Conservation (phyloP, 2,329 filamentous ascomycete species). For the Xylariaceae sp. region DNA sequence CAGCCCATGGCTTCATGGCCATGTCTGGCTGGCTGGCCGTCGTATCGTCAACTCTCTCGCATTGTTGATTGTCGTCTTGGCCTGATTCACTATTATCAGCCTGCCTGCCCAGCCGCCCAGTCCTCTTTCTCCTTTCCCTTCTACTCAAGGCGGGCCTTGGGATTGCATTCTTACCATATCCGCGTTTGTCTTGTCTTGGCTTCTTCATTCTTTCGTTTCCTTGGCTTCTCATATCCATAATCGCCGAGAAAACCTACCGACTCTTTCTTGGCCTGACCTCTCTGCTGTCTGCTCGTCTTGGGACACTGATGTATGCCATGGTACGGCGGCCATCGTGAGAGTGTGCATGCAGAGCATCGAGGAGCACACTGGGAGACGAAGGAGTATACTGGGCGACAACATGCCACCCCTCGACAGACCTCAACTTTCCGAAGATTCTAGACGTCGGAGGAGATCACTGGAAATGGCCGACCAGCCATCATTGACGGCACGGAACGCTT, state of each 20-base stretch:
- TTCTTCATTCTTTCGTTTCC: conserved; percentile 12
- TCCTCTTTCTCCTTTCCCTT: conserved; percentile 8
- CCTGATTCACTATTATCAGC: neutral
- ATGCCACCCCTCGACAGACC: conserved; percentile 18
- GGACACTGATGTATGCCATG: conserved; percentile 14
- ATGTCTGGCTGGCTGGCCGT: too few species aligned
- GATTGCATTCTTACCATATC: conserved; percentile 17
- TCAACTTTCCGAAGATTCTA: conserved; percentile 10
- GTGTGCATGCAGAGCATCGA: conserved; percentile 20
- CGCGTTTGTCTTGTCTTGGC: conserved; percentile 13
- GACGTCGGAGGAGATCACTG: conserved; percentile 8
- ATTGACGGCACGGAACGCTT: conserved; percentile 6
- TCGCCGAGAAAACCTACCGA: conserved; percentile 6
- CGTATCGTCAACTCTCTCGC: too few species aligned
- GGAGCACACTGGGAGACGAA: conserved; percentile 4
- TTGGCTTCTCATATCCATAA: too few species aligned
- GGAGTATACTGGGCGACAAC: conserved; percentile 8
- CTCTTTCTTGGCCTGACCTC: conserved; percentile 2
- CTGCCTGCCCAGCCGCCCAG: conserved; percentile 11
- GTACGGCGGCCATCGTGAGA: conserved; percentile 9
- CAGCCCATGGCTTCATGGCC: neutral
- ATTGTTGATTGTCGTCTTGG: neutral
- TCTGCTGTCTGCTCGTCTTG: conserved; percentile 1
- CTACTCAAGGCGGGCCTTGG: conserved; percentile 20
- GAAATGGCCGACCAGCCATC: conserved; percentile 9